Evolutionary conservation across 352 stramenopile species (phyloP), one percentile per base, ranked within the genome.

Genomic region (Phytophthora multivora): DNA sequence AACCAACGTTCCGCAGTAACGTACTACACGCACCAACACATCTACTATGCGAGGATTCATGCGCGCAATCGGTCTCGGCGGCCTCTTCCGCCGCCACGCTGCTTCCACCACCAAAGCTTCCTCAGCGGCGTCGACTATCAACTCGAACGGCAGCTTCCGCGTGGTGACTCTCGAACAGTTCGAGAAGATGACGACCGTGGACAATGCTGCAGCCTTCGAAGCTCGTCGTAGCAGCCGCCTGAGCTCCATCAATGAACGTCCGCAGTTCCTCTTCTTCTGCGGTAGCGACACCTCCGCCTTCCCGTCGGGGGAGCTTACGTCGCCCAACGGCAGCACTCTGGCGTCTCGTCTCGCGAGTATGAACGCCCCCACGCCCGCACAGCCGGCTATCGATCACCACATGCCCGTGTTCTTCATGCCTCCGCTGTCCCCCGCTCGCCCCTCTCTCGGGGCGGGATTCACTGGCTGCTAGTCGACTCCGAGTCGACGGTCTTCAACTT

Each of bases 231-330:
- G 59, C 23, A 84, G 73, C 54, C 55, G 59, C 51, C 28, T 56
- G 18, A 88, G 80, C 65, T 79, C 75, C n/a, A 45, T 66, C 39
- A 40, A 47, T 33, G 83, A 90, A 55, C 72, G 65, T 2, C 79
- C 71, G 40, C 80, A 89, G 66, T 89, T 91, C 66, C 75, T 90
- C 59, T 88, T 91, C 72, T 91, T 91, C 66, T 90, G 80, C 35
- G 83, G 83, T 36, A 80, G 68, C n/a, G 83, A 91, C 26, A 79
- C 50, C 2, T 69, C 66, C 12, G 66, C 59, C 4, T 57, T 62
- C 46, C 63, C 69, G 28, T 68, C 70, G 7, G 52, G 47, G 25
- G 65, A 64, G 38, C n/a, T 69, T 13, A 23, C 49, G 8, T 60
- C 59, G 6, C 28, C 51, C 46, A 68, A 74, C 45, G 46, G 31